Conservation (phyloP, 225 moss, liverwort and hornwort species). For the Rhytidiadelphus loreus region DNA sequence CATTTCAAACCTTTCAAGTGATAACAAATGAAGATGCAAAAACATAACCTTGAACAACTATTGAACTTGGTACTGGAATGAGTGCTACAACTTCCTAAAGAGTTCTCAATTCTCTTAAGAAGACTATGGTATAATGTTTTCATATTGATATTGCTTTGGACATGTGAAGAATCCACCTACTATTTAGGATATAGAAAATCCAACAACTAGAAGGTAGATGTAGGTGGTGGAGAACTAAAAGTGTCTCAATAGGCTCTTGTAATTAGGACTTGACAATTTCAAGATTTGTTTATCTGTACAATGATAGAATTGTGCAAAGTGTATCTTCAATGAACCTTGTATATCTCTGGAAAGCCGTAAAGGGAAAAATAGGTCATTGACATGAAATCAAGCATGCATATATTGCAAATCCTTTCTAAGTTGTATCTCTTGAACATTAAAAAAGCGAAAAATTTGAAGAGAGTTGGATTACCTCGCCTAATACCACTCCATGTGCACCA, state of each 20-base stretch:
- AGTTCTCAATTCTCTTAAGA: neutral
- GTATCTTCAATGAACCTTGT: neutral
- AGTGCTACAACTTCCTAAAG: neutral
- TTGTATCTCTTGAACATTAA: neutral
- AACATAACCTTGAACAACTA: neutral
- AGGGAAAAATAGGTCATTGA: neutral
- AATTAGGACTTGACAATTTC: neutral
- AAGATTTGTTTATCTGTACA: neutral
- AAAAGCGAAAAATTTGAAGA: neutral
- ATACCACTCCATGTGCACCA: neutral
- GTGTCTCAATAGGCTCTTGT: neutral
- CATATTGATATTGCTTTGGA: neutral
- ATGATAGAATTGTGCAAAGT: neutral
- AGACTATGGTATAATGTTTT: neutral
- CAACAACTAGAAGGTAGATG: neutral
- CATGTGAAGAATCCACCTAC: neutral
- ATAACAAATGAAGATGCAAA: neutral
- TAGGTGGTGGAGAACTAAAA: neutral
- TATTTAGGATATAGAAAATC: neutral
- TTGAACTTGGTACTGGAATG: neutral
- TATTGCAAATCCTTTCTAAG: neutral
- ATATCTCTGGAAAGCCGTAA: neutral
- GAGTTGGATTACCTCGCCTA: neutral
- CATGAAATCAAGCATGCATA: neutral
- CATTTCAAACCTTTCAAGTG: neutral